Evolutionary conservation across 2,329 filamentous ascomycete genomes (phyloP).

Genomic region (Endocalyx cinctus): DNA sequence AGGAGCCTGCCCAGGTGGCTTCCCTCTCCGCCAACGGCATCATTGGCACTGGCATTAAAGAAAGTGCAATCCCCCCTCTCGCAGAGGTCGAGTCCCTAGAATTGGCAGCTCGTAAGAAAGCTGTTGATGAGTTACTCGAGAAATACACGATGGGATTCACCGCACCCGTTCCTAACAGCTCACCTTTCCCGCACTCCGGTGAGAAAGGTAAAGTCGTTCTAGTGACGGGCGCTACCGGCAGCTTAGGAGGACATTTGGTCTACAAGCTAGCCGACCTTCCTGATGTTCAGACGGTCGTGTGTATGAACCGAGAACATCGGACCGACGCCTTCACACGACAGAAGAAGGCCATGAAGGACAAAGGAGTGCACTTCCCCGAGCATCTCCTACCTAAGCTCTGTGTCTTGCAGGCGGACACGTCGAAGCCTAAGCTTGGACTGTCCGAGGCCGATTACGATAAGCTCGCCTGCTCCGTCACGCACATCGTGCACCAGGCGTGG

Average conservation of each 20-base stretch:
- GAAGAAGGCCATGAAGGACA: slow-evolving; percentile 8
- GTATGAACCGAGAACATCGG: slow-evolving; percentile 38
- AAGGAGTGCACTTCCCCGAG: slow-evolving; percentile 1
- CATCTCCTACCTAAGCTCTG: neutral
- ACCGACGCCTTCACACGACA: slow-evolving; percentile 10
- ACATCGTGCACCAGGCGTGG: slow-evolving; percentile 7
- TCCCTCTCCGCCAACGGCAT: neutral
- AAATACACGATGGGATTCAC: slow-evolving; percentile 8
- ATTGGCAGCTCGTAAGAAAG: slow-evolving; percentile 6
- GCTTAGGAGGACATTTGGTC: slow-evolving; percentile 34
- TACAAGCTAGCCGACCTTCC: slow-evolving; percentile 19
- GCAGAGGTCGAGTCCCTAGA: slow-evolving; percentile 2
- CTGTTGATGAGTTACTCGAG: slow-evolving; percentile 7
- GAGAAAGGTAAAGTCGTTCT: slow-evolving; percentile 24
- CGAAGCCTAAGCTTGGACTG: slow-evolving; percentile 2
- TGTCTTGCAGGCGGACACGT: slow-evolving; percentile 1
- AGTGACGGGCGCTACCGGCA: slow-evolving; percentile 35
- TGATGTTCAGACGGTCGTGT: slow-evolving; percentile 31
- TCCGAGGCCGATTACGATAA: neutral
- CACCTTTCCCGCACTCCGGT: slow-evolving; percentile 18
- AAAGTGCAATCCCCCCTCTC: neutral
- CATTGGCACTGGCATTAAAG: too few species aligned
- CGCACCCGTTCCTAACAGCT: neutral
- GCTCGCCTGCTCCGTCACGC: slow-evolving; percentile 2
- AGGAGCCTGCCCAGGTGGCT: neutral